Evolutionary conservation across 2,329 filamentous ascomycete species (phyloP).

Genomic region (Orbilia quercus): DNA sequence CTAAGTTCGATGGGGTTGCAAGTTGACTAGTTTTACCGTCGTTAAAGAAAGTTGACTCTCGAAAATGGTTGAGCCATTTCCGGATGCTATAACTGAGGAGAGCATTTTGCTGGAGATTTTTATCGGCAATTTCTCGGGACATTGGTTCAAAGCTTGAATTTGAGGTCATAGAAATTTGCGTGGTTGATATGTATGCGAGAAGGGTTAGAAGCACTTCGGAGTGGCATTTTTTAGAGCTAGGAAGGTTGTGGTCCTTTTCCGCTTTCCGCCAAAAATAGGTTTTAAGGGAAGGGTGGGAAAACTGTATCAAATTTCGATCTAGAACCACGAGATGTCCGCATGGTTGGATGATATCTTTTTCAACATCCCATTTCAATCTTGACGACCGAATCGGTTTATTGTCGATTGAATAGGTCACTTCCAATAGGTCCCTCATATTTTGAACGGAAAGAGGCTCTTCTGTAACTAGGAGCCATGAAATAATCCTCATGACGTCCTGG

Average conservation of each 20-base stretch:
- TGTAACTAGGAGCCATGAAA: constrained; percentile 41
- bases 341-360: constrained; percentile 44
- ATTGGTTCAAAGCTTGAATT: constrained; percentile 15
- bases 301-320: constrained; percentile 38
- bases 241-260: constrained; percentile 22
- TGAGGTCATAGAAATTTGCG: constrained; percentile 3
- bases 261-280: constrained; percentile 45
- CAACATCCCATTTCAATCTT: constrained; percentile 39
- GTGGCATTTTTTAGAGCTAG: constrained; percentile 22
- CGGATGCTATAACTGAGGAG: constrained; percentile 39
- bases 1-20: neutral
- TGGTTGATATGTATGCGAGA: constrained; percentile 37
- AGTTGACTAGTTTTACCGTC: constrained; percentile 26
- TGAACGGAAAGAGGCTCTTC: constrained; percentile 37
- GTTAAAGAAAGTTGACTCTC: constrained; percentile 23
- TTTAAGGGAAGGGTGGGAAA: constrained; percentile 40
- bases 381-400: constrained; percentile 12
- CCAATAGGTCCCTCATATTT: constrained; percentile 39
- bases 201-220: constrained; percentile 36
- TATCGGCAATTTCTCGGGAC: neutral
- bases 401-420: constrained; percentile 20
- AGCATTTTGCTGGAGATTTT: constrained; percentile 6
- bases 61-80: constrained; percentile 46
- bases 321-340: constrained; percentile 37
- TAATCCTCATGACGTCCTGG: constrained; percentile 32